phyloP scores from a whole-genome alignment of 371 early-diverging fungal species.

The Batkoa obscura region DNA sequence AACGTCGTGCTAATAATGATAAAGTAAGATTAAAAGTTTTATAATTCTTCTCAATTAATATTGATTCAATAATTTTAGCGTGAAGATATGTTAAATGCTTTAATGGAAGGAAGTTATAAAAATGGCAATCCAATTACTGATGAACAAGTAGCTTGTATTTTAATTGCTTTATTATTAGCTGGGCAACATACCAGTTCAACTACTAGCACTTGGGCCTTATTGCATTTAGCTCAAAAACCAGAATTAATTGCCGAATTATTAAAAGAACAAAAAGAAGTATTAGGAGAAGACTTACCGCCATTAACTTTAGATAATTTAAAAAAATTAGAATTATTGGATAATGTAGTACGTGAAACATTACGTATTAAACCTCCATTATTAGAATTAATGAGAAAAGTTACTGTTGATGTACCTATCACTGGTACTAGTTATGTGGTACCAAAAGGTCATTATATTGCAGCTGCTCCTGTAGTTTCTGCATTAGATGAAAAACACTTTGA shows the following conservation, averaged over 20 bases:
- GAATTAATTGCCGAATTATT: slow-evolving; percentile 20
- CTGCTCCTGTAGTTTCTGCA: slow-evolving; percentile 66
- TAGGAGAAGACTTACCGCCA: slow-evolving; percentile 32
- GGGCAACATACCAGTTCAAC: slow-evolving; percentile 96
- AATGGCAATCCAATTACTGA: slow-evolving; percentile 61
- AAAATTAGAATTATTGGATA: slow-evolving; percentile 53
- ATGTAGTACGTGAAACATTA: slow-evolving; percentile 70
- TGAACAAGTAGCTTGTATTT: slow-evolving; percentile 71
- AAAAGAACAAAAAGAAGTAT: slow-evolving; percentile 35
- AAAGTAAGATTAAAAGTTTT: slow-evolving; percentile 17
- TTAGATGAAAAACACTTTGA: slow-evolving; percentile 57
- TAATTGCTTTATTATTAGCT: slow-evolving; percentile 90
- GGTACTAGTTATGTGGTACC: slow-evolving; percentile 68
- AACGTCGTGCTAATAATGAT: slow-evolving; percentile 38
- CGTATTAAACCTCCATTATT: slow-evolving; percentile 88
- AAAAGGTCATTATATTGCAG: slow-evolving; percentile 70
- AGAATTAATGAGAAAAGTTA: slow-evolving; percentile 81
- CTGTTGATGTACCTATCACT: slow-evolving; percentile 37
- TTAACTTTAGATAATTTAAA: slow-evolving; percentile 61
- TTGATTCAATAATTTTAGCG: slow-evolving; percentile 1
- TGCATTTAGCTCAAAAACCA: slow-evolving; percentile 67
- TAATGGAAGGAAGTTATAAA: slow-evolving; percentile 77
- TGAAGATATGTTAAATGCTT: slow-evolving; percentile 58
- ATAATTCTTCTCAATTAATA: too few relatives aligned
- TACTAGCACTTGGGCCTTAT: slow-evolving; percentile 77